phyloP scores from a whole-genome alignment of 768 basidiomycete species.

The Cantharellus cinnabarinus region DNA sequence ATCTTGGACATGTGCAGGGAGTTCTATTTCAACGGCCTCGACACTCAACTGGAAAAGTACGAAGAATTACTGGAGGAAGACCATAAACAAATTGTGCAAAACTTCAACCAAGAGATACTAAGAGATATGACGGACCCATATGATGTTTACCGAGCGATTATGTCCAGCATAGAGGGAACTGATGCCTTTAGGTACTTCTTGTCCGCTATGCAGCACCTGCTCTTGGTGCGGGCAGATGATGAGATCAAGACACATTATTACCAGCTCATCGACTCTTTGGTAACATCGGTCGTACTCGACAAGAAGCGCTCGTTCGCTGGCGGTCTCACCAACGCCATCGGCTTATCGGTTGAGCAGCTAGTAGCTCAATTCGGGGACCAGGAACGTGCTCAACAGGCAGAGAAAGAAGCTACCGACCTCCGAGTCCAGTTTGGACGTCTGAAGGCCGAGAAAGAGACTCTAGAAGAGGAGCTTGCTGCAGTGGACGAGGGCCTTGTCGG shows the following conservation, averaged over 20 bases:
- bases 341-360: constrained; percentile 73
- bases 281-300: constrained; percentile 82
- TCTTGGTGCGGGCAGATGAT: constrained; percentile 78
- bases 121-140: constrained; percentile 58
- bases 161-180: constrained; percentile 53
- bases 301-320: constrained; percentile 45
- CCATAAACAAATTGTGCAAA: constrained; percentile 47
- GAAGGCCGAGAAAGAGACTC: constrained; percentile 59
- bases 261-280: constrained; percentile 73
- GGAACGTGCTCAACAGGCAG: constrained; percentile 57
- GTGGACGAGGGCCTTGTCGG: constrained; percentile 74
- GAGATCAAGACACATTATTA: constrained; percentile 71
- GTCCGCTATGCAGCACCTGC: constrained; percentile 83
- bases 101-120: constrained; percentile 55
- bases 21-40: constrained; percentile 43
- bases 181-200: constrained; percentile 70
- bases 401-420: constrained; percentile 54
- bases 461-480: constrained; percentile 65
- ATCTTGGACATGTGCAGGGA: constrained; percentile 49
- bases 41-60: constrained; percentile 43
- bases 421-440: constrained; percentile 41
- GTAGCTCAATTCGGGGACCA: constrained; percentile 81
- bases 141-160: constrained; percentile 73
- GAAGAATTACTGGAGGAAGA: constrained; percentile 50
- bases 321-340: constrained; percentile 68